Evolutionary conservation across 2,329 filamentous ascomycete species (phyloP), one percentile per base, ranked within the genome.

Genomic region (Aspergillus vadensis): DNA sequence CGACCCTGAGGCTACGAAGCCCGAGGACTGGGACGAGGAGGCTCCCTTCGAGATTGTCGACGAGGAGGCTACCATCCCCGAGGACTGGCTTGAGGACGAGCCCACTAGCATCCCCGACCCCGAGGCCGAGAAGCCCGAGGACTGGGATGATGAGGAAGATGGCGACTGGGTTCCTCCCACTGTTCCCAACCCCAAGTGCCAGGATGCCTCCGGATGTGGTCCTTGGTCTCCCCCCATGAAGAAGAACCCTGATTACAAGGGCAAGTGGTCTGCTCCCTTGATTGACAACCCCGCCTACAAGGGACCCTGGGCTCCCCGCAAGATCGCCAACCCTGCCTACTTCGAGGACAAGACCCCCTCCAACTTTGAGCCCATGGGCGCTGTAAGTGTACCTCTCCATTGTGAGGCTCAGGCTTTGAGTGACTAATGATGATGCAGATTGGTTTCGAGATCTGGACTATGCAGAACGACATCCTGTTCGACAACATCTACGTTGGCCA

Each of bases 401-500:
- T 30, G 36, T 27, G 17, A 10, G 12, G 15, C 3, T 12, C 8
- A 30, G 12, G 12, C 44, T 19, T 43, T 19, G 4, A 10, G 5
- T 44, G 43, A 57, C 57, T 63, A 61, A 65, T 32, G 38, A 23
- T 27, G 8, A 32, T 58, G 50, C 74, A 92, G 90, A 93, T 98
- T 81, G 95, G 95, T 72, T 98, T 98, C 74, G 95, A 99, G 81
- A 94, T 99, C 82, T 99, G 95, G 95, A 98, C 95, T 73, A 99
- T 99, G 95, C 94, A 97, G 82, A 96, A 88, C 78, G 91, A 97
- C 76, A 98, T 99, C 71, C 89, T 97, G 73, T 98, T 99, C 73
- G 92, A 98, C 87, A 99, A 99, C 88, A 96, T 99, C 85, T 99
- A 98, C 87, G 92, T 99, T 77, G 95, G 95, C 66, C 95, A 99